Base-by-base conservation (phyloP, 2,329 filamentous ascomycete genomes). In the Hypocrella siamensis region DNA sequence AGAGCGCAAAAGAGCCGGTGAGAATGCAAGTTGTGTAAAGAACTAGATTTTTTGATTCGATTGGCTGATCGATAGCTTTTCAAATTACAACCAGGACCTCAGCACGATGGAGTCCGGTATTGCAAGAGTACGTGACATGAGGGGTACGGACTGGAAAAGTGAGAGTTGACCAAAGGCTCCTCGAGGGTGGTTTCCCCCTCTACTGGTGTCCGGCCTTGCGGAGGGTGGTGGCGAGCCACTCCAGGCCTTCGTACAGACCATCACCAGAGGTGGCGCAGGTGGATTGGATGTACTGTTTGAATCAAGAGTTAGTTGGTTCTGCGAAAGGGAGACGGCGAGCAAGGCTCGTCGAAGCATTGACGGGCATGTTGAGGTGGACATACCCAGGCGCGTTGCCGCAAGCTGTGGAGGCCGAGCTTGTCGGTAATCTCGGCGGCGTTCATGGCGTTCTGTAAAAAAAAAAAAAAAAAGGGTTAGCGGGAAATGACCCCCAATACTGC, bases 351-450 rank as follows among this genome's bases (percentile, higher is more conserved):
- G 25, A 6, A 27, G 25, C 9, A 12, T 6, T 10, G n/a, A n/a
- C n/a, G n/a, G n/a, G n/a, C n/a, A n/a, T n/a, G 27, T 19, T 10
- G 17, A 6, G 6, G 15, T 31, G 34, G 42, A 67, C 85, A 60
- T 86, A 98, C 90, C 90, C 90, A 98, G 53, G 84, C 81, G 61
- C 90, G 86, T 70, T 93, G 84, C 74, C 85, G 84, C 74, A 98
- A 72, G 68, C 83, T 92, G 78, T 96, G 88, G 53, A 98, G 85
- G 57, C 90, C 90, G 62, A 98, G 84, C 78, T 96, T 94, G 70
- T 98, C 88, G 62, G 90, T 98, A 63, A 98, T 96, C 70, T 98
- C 90, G 56, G 90, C 88, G 53, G 90, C 88, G 66, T 93, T 94
- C 90, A 96, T 96, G 63, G 90, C 90, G 58, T 96, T 96, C 86